Base-by-base conservation (phyloP, 345 rosid species). In the Chamaenerion angustifolium region DNA sequence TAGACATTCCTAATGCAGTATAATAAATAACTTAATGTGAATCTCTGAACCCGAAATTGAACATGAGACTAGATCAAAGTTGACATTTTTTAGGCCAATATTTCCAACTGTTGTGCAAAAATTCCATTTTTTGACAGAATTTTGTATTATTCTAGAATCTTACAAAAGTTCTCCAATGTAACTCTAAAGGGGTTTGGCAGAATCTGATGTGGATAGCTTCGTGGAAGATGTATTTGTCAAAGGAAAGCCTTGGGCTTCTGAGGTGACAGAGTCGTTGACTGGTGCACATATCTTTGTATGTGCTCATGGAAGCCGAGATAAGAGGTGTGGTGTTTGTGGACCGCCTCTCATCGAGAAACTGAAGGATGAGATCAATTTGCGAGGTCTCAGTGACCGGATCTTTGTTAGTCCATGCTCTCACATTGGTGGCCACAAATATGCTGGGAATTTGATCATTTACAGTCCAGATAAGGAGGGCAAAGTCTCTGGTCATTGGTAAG, bases 311-410 rank as follows among this genome's bases (percentile, higher is more conserved):
- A 87, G 77, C 65, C 93, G 92, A 1, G 98, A 92, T 62, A 80
- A 75, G 73, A 77, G 98, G 48, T 92, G 96, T 16, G 98, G 96
- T 42, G 95, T 92, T 57, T 92, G 98, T 69, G 98, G 98, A 60
- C 96, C 98, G 1, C 68, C 61, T 54, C 85, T 92, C 1, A 80
- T 92, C 16, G 81, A 82, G 37, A 92, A 72, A 61, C 73, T 92
- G 16, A 68, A 70, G 4, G 71, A 78, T 67, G 98, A 79, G 67
- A 75, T 83, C 27, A 73, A 62, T 25, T 62, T 64, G 2, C 85
- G 85, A 11, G 89, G 89, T 49, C 67, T 87, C 67, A 63, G 68
- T 10, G 79, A 70, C 44, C 65, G 76, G 58, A 74, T 87, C 16
- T 71, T 68, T 47, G 89, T 87, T 16, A 69, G 60, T 57, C 82